Base-by-base conservation (phyloP, 352 stramenopile genomes). In the Phytophthora europaea region DNA sequence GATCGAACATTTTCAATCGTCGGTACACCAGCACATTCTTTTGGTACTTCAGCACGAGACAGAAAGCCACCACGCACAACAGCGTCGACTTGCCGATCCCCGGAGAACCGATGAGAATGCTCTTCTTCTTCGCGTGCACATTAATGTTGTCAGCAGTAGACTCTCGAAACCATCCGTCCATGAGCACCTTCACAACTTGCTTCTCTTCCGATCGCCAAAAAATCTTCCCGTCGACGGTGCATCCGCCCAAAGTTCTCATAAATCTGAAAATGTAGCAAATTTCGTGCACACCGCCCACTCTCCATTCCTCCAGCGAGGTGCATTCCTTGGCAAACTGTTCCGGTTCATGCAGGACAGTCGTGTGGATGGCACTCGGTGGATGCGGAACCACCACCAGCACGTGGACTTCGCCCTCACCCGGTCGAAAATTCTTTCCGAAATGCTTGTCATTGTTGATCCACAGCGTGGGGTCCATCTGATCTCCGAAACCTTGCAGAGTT, bases 11-110 rank as follows among this genome's bases (percentile, higher is more conserved):
- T 2, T 12, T 56, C 61, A 80, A 66, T 67, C 47, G 48, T 62
- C 75, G 59, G 50, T 79, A 82, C 15, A 79, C 53, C 45, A 79
- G 28, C 28, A 79, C 61, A 64, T 75, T 79, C n/a, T 79, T 82
- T 43, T 79, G 79, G 68, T 66, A 57, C 53, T 70, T 69, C 18
- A 78, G 65, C 5, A 76, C 74, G 45, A 76, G 51, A 60, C 79
- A 66, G 51, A 81, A 79, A 5, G 70, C 65, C 62, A 81, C 48
- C 43, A 81, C 20, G 20, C 70, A 81, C 66, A 76, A 62, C 51
- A 81, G 16, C 33, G 55, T 79, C 60, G 70, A 81, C 70, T 81
- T 81, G 62, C 70, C 70, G 1, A 73, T 66, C 3, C 74, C 73
- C 34, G 58, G 47, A 7, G 69, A 77, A 3, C 63, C 69, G 50